Evolutionary conservation across 352 stramenopile species (phyloP), one percentile per base, ranked within the genome.

Genomic region (Globisporangium abappressorium): DNA sequence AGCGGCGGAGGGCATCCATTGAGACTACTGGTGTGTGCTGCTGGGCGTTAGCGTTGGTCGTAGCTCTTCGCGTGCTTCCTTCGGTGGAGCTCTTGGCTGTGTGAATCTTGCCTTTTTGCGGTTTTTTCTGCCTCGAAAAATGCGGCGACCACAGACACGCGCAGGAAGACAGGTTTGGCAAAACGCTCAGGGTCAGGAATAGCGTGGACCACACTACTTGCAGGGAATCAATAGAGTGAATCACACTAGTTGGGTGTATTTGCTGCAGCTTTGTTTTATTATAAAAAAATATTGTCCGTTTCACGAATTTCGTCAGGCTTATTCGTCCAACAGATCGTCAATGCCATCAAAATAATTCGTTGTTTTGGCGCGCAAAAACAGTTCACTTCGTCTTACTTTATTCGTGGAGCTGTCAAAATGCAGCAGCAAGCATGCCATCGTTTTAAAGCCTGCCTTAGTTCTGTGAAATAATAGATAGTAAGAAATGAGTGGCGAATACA

Each of bases 1-100:
- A 49, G 34, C 56, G 56, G 33, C 56, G 56, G 9, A 62, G 56
- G 33, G n/a, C 33, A 33, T 62, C 33, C 56, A 62, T 62, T 20
- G 38, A 46, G 38, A 46, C 38, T 46, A 46, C 14, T 20, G 38
- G 2, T 2, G n/a, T 14, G 47, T 54, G 18, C 8, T 54, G 18
- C 6, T 20, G 4, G 41, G 12, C 12, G 41, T 20, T 54, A 1
- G 46, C 14, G 46, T 9, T 55, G n/a, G 20, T 46, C 33, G 43
- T 51, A 22, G 15, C 18, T n/a, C 43, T 51, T 51, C 5, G 41
- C 41, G 4, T 8, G 15, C 41, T 49, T 49, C 15, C 43, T 51
- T 51, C 18, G 43, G 43, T 49, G 43, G 43, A 49, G 43, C 43
- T 49, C 43, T 20, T 49, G 43, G 36, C 36, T 43, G 15, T 14